These are phyloP conservation scores for Rosa hybrid DNA, from an alignment of 331 rosid genomes.

Conservation along the genomic window DNA sequence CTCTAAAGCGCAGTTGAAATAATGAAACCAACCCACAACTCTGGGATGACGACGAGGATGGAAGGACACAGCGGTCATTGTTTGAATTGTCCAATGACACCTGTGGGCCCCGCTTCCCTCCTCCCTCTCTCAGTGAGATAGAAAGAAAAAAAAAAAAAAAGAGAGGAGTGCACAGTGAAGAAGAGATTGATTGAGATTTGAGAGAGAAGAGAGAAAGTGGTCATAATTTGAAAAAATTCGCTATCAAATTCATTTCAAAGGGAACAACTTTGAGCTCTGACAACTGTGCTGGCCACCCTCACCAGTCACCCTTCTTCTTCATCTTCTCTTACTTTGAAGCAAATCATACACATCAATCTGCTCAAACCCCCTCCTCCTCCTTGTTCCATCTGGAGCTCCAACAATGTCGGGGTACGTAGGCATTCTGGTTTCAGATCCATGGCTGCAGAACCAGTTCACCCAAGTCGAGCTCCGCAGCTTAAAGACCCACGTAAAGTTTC, in stretches of 20 bases:
- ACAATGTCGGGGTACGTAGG: conserved; percentile 60
- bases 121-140: neutral
- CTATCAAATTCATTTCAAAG: conserved; percentile 20
- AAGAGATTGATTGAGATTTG: conserved; percentile 17
- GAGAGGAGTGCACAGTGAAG: neutral
- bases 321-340: neutral
- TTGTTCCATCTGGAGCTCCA: conserved; percentile 2
- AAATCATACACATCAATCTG: neutral
- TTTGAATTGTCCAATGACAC: conserved; percentile 37
- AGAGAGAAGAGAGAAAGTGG: conserved; percentile 19
- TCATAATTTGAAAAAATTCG: conserved; percentile 51
- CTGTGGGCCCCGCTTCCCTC: conserved; percentile 8
- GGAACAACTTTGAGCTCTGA: conserved; percentile 35
- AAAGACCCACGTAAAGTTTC: conserved; percentile 45
- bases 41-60: neutral
- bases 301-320: conserved; percentile 9
- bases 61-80: conserved; percentile 23
- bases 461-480: conserved; percentile 71
- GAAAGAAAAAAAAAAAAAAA: neutral
- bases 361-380: neutral
- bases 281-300: conserved; percentile 28
- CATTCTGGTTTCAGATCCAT: conserved; percentile 70
- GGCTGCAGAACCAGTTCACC: conserved; percentile 67
- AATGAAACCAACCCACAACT: neutral
- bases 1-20: neutral